Evolutionary conservation across 306 rosid species (phyloP), one percentile per base, ranked within the genome.

Genomic region (Abrus precatorius): DNA sequence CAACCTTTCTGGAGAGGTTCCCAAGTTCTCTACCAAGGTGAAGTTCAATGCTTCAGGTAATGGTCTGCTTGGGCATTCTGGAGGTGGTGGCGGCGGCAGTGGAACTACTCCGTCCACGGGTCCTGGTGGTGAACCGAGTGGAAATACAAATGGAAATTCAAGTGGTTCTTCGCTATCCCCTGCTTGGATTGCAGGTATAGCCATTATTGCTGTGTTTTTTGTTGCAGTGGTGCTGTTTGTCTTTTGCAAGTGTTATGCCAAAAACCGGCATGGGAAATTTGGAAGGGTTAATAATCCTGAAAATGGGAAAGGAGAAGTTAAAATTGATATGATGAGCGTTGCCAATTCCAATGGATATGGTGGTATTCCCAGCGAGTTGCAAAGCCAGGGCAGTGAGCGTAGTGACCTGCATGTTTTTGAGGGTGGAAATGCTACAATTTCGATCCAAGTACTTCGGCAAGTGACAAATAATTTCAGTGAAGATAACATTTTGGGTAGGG

Each of bases 401-500:
- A 81, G 83, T 33, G 91, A 89, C 3, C 68, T 91, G 33, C 86
- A 78, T 44, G 91, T 85, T 48, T 91, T 89, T 50, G 94, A 89
- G 29, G 91, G 96, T n/a, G 96, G 97, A 38, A 93, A 77, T 68
- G 92, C 85, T 12, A 29, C 92, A 1, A 93, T 93, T 80, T 93
- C 97, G 3, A 89, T 93, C 50, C 96, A 91, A 54, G 92, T 93
- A 70, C 89, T 93, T 63, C 82, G 92, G 64, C 94, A 91, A 59
- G 97, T 93, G 6, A 93, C 96, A 0, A 55, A 89, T 74, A 89
- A 91, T 75, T 93, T 93, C 69, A 88, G 91, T 4, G 96, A 91
- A 69, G 87, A 84, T 4, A 93, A 93, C 62, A 87, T 93, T 47
- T 83, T 91, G 83, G 97, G 97, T 1, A 84, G 97, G 83, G 97